These are phyloP conservation scores for Plantago elongata DNA, from an alignment of 257 asterid genomes.

Conservation along the genomic window DNA sequence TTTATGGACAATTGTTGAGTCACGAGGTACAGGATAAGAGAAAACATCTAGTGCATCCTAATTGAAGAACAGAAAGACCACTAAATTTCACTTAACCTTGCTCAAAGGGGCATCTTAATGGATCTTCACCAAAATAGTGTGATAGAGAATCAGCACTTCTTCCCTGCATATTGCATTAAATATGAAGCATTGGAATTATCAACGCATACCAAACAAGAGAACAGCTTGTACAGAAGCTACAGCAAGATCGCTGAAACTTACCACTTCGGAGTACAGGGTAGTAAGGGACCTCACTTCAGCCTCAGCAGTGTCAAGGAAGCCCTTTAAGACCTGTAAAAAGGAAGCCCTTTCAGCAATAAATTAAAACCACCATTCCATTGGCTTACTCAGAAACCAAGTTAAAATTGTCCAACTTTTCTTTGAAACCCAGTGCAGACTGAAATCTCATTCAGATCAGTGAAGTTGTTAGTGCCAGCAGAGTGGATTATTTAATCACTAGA, in stretches of 20 bases:
- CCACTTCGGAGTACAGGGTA: conserved; percentile 91
- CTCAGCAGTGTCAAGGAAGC: conserved; percentile 81
- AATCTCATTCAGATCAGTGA: too few species aligned
- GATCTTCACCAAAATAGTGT: conserved; percentile 96
- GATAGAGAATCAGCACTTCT: conserved; percentile 94
- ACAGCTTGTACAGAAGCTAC: background rate
- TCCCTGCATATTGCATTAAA: conserved; percentile 53
- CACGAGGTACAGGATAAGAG: background rate
- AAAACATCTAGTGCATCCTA: conserved; percentile 1
- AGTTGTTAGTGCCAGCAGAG: too few species aligned
- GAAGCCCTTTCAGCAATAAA: conserved; percentile 23
- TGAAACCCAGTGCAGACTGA: too few species aligned
- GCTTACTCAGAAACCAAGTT: background rate
- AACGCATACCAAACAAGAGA: conserved; percentile 1
- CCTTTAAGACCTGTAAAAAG: conserved; percentile 66
- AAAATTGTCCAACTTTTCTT: too few species aligned
- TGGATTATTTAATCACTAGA: too few species aligned
- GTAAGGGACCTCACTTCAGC: conserved; percentile 94
- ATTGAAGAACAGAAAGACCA: background rate
- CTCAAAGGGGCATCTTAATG: conserved; percentile 96
- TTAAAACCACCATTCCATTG: background rate
- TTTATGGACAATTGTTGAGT: background rate
- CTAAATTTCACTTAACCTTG: conserved; percentile 51
- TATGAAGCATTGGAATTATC: conserved; percentile 3
- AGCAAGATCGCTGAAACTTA: conserved; percentile 34